Conservation (phyloP, 148 eudicot genomes). For the Dysphania ambrosioides region DNA sequence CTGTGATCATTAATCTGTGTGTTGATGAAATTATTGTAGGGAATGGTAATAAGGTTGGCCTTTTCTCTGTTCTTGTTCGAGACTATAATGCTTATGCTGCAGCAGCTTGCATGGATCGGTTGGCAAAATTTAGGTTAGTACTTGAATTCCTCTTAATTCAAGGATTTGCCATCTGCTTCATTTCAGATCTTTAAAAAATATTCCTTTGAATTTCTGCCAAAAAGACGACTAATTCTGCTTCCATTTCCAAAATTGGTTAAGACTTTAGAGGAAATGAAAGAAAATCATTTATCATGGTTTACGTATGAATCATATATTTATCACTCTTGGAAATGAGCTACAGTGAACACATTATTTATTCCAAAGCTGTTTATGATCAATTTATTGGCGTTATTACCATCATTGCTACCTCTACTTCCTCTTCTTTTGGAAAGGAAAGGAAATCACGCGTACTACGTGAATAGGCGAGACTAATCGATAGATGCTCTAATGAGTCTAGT, state of each 20-base stretch:
- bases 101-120: conserved; percentile 86
- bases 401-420: too few species aligned
- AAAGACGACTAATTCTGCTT: neutral
- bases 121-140: conserved; percentile 78
- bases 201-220: neutral
- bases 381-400: too few species aligned
- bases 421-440: too few species aligned
- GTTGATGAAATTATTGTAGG: conserved; percentile 35
- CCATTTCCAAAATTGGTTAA: neutral
- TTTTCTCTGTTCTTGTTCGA: conserved; percentile 84
- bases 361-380: too few species aligned
- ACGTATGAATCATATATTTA: too few species aligned
- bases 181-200: neutral
- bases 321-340: too few species aligned
- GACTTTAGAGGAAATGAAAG: neutral
- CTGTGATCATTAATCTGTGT: neutral
- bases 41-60: conserved; percentile 87
- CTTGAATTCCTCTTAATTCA: neutral
- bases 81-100: conserved; percentile 85
- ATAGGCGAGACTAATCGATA: too few species aligned
- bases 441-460: too few species aligned
- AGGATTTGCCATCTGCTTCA: neutral
- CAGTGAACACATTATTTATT: too few species aligned
- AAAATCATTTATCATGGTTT: neutral
- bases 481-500: too few species aligned